A percentile compares a stretch with the other conserved stretches of the same genome.
These are phyloP conservation scores for Ambrosia trifida DNA, from an alignment of 129 eudicot species.

Conservation along the genomic window DNA sequence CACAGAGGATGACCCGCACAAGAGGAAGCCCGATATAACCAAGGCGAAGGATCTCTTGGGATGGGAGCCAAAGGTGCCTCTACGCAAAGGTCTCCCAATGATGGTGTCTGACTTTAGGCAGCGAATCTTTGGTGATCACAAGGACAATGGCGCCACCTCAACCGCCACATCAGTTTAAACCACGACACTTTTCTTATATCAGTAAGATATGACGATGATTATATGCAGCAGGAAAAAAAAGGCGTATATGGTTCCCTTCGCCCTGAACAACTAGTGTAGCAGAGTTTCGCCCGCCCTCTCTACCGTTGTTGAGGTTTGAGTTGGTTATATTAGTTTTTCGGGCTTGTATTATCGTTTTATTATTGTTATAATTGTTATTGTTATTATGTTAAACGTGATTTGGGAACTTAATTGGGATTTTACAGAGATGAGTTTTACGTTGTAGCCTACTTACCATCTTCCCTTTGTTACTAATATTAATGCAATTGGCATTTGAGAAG, in stretches of 20 bases:
- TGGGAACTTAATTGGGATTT: slow-evolving; percentile 33
- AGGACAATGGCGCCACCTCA: slow-evolving; percentile 40
- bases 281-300: slow-evolving; percentile 21
- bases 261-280: slow-evolving; percentile 25
- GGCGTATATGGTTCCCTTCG: slow-evolving; percentile 20
- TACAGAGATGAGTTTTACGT: slow-evolving; percentile 28
- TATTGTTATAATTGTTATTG: slow-evolving; percentile 8
- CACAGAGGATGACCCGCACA: slow-evolving; percentile 98
- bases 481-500: not conserved
- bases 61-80: slow-evolving; percentile 98
- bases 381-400: slow-evolving; percentile 24
- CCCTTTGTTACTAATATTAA: slow-evolving; percentile 2
- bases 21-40: slow-evolving; percentile 89
- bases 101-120: slow-evolving; percentile 94
- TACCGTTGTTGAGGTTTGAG: slow-evolving; percentile 27
- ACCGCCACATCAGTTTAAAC: slow-evolving; percentile 33
- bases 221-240: slow-evolving; percentile 19
- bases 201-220: slow-evolving; percentile 22
- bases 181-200: not conserved
- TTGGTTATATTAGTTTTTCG: slow-evolving; percentile 28
- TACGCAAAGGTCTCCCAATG: slow-evolving; percentile 82
- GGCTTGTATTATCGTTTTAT: slow-evolving; percentile 31
- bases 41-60: slow-evolving; percentile 88
- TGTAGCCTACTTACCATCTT: slow-evolving; percentile 16
- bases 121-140: slow-evolving; percentile 84